phyloP scores from a whole-genome alignment of 352 stramenopile species.

The Aphanomyces invadans region DNA sequence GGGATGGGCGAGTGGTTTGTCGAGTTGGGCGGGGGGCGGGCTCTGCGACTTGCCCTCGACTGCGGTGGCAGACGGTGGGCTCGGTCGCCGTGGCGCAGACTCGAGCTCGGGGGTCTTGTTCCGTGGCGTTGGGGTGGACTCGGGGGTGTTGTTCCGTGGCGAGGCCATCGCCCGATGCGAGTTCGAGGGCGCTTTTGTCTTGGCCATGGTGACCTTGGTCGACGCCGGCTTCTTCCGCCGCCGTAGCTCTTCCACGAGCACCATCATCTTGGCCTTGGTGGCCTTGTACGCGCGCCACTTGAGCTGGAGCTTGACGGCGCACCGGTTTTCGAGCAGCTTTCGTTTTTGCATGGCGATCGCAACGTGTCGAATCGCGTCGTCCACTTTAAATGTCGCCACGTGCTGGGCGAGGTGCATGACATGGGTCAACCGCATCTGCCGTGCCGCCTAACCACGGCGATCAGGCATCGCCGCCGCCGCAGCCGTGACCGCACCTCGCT shows the following conservation, averaged over 20 bases:
- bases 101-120: not conserved
- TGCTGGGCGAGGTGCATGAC: not conserved
- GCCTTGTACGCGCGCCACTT: slow-evolving; percentile 10
- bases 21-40: not conserved
- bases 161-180: too few relatives aligned
- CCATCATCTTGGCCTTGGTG: not conserved
- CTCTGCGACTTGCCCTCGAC: not conserved
- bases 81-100: too few relatives aligned
- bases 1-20: not conserved
- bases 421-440: not conserved
- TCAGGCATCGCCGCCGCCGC: too few relatives aligned
- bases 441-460: not conserved
- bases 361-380: slow-evolving; percentile 12
- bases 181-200: too few relatives aligned
- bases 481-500: too few relatives aligned
- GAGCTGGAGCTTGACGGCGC: slow-evolving; percentile 10
- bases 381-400: slow-evolving; percentile 17
- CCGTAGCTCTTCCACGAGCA: not conserved
- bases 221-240: not conserved
- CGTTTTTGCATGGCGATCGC: slow-evolving; percentile 3
- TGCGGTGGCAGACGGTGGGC: not conserved
- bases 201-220: not conserved
- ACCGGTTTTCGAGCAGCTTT: not conserved
- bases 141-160: not conserved
- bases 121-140: not conserved